Conservation (phyloP, 2,329 filamentous ascomycete species). For the Whalleya microplaca region DNA sequence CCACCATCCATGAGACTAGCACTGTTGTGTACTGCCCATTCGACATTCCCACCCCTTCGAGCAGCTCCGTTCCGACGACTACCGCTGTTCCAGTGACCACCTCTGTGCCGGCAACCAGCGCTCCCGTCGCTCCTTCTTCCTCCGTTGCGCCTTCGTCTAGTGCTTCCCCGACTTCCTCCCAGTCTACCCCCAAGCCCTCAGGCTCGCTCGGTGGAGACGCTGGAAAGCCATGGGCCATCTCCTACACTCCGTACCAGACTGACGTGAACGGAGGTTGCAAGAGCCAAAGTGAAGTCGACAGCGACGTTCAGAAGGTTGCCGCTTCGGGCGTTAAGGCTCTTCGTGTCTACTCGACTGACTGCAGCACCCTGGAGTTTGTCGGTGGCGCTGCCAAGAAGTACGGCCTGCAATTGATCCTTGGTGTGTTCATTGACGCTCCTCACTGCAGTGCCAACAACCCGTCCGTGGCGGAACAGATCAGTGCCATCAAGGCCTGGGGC, state of each 20-base stretch:
- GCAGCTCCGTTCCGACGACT: slow-evolving; percentile 8
- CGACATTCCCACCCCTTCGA: slow-evolving; percentile 36
- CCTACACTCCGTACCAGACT: slow-evolving; percentile 75
- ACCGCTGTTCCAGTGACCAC: slow-evolving; percentile 33
- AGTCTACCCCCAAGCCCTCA: slow-evolving; percentile 28
- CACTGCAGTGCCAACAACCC: slow-evolving; percentile 60
- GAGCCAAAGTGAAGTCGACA: slow-evolving; percentile 55
- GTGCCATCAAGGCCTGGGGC: slow-evolving; percentile 71
- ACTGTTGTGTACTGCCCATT: slow-evolving; percentile 74
- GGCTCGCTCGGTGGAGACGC: slow-evolving; percentile 42
- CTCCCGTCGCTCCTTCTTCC: slow-evolving; percentile 21
- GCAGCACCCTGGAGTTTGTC: slow-evolving; percentile 76
- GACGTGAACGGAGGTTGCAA: slow-evolving; percentile 64
- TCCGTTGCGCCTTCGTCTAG: slow-evolving; percentile 12
- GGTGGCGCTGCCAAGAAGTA: slow-evolving; percentile 67
- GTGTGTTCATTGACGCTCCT: slow-evolving; percentile 78
- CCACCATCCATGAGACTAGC: slow-evolving; percentile 71
- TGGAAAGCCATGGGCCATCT: slow-evolving; percentile 70
- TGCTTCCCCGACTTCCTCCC: slow-evolving; percentile 6
- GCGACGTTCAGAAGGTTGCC: slow-evolving; percentile 63
- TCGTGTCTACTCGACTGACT: slow-evolving; percentile 93
- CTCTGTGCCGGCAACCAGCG: slow-evolving; percentile 30
- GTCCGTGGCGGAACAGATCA: slow-evolving; percentile 73
- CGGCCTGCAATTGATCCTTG: slow-evolving; percentile 80
- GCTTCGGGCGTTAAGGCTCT: slow-evolving; percentile 68